These are phyloP conservation scores for Emmonsia crescens DNA, from an alignment of 2,329 filamentous ascomycete species.

Conservation along the genomic window DNA sequence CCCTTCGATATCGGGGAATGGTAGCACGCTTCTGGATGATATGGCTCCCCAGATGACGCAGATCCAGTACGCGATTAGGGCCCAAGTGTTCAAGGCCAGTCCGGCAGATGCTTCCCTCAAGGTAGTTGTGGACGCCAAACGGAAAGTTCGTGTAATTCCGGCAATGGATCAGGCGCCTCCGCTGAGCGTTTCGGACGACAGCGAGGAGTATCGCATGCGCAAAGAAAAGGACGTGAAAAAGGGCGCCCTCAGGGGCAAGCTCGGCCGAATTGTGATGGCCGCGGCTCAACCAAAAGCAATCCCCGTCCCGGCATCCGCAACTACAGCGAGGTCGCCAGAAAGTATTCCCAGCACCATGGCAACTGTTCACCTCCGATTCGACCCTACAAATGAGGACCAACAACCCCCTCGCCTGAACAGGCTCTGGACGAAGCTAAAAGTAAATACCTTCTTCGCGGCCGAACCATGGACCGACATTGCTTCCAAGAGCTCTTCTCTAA, in stretches of 20 bases:
- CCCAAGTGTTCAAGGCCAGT: constrained; percentile 32
- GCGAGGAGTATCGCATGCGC: constrained; percentile 41
- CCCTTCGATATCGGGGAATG: constrained; percentile 40
- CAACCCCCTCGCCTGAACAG: constrained; percentile 44
- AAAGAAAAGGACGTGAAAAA: constrained; percentile 51
- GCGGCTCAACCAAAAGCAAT: constrained; percentile 49
- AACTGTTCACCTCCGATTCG: constrained; percentile 49
- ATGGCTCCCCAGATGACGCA: constrained; percentile 52
- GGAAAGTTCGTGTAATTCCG: constrained; percentile 51
- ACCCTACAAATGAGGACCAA: constrained; percentile 41
- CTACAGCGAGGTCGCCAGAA: constrained; percentile 13
- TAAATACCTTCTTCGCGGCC: constrained; percentile 47
- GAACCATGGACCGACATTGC: constrained; percentile 42
- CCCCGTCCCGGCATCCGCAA: constrained; percentile 31
- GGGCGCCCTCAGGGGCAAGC: constrained; percentile 45
- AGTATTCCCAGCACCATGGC: constrained; percentile 42
- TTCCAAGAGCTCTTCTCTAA: constrained; percentile 29
- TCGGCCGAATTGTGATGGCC: constrained; percentile 48
- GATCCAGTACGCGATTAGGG: constrained; percentile 47
- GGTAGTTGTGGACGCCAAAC: constrained; percentile 40
- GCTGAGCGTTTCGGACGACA: constrained; percentile 38
- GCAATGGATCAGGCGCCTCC: constrained; percentile 50
- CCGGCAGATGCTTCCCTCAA: constrained; percentile 29
- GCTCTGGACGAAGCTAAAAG: constrained; percentile 45
- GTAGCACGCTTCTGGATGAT: constrained; percentile 46